A percentile compares a stretch with the other conserved stretches of the same genome.
These are phyloP conservation scores for Xerocomus spinulosus DNA, from an alignment of 768 basidiomycete genomes.

Conservation along the genomic window DNA sequence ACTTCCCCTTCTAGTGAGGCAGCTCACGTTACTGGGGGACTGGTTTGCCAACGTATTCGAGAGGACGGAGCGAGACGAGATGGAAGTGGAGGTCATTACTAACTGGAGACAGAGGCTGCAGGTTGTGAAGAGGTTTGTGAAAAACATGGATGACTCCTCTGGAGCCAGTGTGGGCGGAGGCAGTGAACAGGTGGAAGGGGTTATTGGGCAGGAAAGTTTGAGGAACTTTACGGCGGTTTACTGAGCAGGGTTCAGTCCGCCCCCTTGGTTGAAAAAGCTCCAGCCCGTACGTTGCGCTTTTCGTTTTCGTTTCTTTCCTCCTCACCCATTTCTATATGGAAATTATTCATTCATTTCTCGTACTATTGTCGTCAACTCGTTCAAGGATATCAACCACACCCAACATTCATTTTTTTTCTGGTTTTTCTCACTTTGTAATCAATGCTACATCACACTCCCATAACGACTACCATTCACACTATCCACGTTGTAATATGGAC, in stretches of 20 bases:
- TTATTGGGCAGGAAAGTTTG: conserved; percentile 49
- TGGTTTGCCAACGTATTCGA: conserved; percentile 87
- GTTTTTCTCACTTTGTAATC: conserved; percentile 11
- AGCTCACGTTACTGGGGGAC: conserved; percentile 82
- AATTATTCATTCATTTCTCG: background rate
- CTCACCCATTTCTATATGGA: conserved; percentile 5
- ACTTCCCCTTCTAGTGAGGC: conserved; percentile 82
- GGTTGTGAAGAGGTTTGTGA: conserved; percentile 65
- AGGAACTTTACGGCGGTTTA: conserved; percentile 58
- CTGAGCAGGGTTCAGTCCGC: conserved; percentile 20
- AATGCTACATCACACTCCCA: conserved; percentile 3
- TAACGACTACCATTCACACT: background rate
- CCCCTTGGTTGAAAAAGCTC: background rate
- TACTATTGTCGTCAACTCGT: conserved; percentile 6
- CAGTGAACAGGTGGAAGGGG: conserved; percentile 32
- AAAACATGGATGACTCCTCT: conserved; percentile 19
- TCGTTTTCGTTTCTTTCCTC: background rate
- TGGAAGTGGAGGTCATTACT: conserved; percentile 72
- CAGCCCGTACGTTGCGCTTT: background rate
- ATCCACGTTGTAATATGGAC: conserved; percentile 10
- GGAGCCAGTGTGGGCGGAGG: conserved; percentile 13
- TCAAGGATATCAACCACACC: conserved; percentile 8
- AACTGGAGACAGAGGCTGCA: conserved; percentile 85
- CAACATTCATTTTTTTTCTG: conserved; percentile 3
- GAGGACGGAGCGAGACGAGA: conserved; percentile 66